These are phyloP conservation scores for Baeospora myosura DNA, from an alignment of 1,284 basidiomycete species.

Conservation along the genomic window DNA sequence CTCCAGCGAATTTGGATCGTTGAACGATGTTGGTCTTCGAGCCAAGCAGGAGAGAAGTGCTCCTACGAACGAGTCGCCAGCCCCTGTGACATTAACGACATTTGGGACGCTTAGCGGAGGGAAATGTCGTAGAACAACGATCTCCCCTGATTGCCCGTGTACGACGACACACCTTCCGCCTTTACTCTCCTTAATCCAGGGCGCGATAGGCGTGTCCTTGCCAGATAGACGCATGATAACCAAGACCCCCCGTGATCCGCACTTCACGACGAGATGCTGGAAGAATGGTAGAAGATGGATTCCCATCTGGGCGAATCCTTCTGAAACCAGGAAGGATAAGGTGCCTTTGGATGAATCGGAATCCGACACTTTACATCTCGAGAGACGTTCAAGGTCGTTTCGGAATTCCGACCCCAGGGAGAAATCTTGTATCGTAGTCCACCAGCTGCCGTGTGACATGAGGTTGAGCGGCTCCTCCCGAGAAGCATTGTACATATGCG, in stretches of 20 bases:
- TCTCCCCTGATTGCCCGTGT: constrained; percentile 35
- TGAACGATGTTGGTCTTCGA: constrained; percentile 36
- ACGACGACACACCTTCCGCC: constrained; percentile 32
- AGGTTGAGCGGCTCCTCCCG: constrained; percentile 39
- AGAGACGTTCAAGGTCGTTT: constrained; percentile 53
- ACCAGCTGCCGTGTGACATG: constrained; percentile 52
- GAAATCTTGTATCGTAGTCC: constrained; percentile 56
- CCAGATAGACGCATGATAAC: constrained; percentile 51
- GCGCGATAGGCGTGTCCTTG: constrained; percentile 29
- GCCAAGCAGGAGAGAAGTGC: constrained; percentile 56
- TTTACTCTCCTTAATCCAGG: constrained; percentile 32
- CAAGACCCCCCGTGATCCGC: constrained; percentile 62
- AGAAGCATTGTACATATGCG: constrained; percentile 52
- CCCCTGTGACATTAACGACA: constrained; percentile 78
- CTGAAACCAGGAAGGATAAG: constrained; percentile 56
- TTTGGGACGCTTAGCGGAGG: constrained; percentile 43
- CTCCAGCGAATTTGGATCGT: constrained; percentile 35
- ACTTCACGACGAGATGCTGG: constrained; percentile 77
- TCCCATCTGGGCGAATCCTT: constrained; percentile 74
- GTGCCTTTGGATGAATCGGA: constrained; percentile 33
- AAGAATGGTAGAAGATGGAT: constrained; percentile 77
- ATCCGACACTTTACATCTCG: constrained; percentile 36
- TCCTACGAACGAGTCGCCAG: constrained; percentile 85
- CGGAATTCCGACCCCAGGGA: constrained; percentile 59
- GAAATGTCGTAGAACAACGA: constrained; percentile 66